Percentiles rank a stretch among this genome's conserved stretches.
Evolutionary conservation across 306 rosid genomes (phyloP).

Genomic region (Phaseolus lunatus): DNA sequence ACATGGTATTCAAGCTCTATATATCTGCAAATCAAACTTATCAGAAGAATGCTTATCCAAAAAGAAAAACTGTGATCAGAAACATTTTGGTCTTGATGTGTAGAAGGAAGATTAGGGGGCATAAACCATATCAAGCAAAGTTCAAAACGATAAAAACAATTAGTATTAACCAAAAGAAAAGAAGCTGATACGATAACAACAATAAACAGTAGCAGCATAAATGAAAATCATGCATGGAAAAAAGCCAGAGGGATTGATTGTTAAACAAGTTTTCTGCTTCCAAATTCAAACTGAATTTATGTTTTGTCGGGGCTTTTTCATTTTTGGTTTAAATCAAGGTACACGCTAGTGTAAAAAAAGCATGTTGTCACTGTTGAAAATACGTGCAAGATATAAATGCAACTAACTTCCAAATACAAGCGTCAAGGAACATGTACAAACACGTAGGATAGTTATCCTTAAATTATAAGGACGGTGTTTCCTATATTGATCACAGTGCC

Average conservation of each 20-base stretch:
- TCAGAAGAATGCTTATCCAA: not conserved
- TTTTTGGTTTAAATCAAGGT: not conserved
- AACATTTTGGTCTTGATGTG: not conserved
- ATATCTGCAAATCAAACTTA: not conserved
- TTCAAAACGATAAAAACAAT: conserved; percentile 3
- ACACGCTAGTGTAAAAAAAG: conserved; percentile 28
- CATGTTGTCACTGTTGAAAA: conserved; percentile 43
- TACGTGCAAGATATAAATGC: conserved; percentile 52
- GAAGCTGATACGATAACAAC: not conserved
- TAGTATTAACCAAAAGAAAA: not conserved
- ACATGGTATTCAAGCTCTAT: not conserved
- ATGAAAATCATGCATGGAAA: not conserved
- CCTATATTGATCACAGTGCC: not conserved
- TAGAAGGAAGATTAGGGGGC: not conserved
- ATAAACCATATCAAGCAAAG: not conserved
- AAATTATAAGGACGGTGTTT: not conserved
- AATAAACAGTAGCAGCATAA: not conserved
- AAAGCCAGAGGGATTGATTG: not conserved
- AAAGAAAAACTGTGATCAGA: not conserved
- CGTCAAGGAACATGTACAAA: conserved; percentile 18
- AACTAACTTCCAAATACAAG: conserved; percentile 25
- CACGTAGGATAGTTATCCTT: conserved; percentile 33
- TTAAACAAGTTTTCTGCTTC: not conserved
- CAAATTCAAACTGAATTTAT: conserved; percentile 5
- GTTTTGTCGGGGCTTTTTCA: not conserved